Evolutionary conservation across 768 basidiomycete genomes (phyloP).

Genomic region (Phaeotremella fagi): DNA sequence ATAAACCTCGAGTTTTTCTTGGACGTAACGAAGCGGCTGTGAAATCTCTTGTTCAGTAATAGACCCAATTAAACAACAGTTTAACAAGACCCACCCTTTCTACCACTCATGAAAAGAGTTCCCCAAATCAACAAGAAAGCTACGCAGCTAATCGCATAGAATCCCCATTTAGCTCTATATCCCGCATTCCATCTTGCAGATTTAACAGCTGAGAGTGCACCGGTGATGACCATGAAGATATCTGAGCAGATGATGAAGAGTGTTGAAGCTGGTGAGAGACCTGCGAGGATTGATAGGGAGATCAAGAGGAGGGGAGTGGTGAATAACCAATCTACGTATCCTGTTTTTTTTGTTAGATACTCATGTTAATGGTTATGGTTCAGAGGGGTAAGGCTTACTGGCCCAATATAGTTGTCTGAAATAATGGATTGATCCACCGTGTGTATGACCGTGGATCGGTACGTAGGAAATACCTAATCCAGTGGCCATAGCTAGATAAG

Average conservation of each 20-base stretch:
- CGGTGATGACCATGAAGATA: slow-evolving; percentile 42
- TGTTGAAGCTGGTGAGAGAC: slow-evolving; percentile 40
- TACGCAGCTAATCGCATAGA: slow-evolving; percentile 34
- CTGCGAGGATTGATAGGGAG: slow-evolving; percentile 43
- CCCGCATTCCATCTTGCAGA: slow-evolving; percentile 22
- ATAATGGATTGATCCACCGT: slow-evolving; percentile 17
- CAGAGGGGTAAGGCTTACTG: slow-evolving; percentile 14
- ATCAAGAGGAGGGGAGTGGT: slow-evolving; percentile 45
- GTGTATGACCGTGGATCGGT: slow-evolving; percentile 28
- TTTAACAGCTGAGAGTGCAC: slow-evolving; percentile 28
- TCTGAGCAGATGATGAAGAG: slow-evolving; percentile 33
- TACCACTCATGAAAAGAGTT: slow-evolving; percentile 32
- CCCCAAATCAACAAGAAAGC: slow-evolving; percentile 40
- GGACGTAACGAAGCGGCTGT: slow-evolving; percentile 37
- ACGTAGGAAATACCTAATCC: slow-evolving; percentile 37
- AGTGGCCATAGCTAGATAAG: slow-evolving; percentile 46
- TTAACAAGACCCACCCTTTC: slow-evolving; percentile 30
- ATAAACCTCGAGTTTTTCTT: slow-evolving; percentile 35
- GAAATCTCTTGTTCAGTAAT: not conserved
- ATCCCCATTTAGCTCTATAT: slow-evolving; percentile 36
- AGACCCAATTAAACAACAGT: not conserved
- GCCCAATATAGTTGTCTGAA: slow-evolving; percentile 43
- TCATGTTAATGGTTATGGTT: not conserved
- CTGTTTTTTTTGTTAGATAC: not conserved
- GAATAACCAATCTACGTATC: slow-evolving; percentile 45